Evolutionary conservation across 257 asterid genomes (phyloP), one percentile per base, ranked within the genome.

Genomic region (Solanum dulcamara): DNA sequence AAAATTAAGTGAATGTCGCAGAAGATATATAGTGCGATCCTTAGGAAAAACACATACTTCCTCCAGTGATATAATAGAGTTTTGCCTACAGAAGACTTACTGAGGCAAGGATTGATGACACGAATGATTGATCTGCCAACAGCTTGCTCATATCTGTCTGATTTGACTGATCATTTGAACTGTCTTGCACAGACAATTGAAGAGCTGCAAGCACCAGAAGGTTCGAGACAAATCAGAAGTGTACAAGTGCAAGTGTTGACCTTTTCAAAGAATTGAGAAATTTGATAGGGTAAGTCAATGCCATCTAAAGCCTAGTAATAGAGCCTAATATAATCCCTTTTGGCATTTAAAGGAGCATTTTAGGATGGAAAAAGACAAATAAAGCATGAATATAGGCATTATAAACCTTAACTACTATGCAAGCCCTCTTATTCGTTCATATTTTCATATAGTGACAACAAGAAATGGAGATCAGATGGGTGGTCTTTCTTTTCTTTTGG

Each of bases 141-240:
- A 95, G 81, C 89, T 90, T 94, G 90, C 92, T 95, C 95, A 92
- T 84, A 30, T 95, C 98, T 80, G 95, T 79, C 81, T 87, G 91
- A 85, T 85, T 90, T 22, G 97, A 89, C 86, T 91, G 92, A 60
- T 93, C 98, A 42, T 86, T 89, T 85, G 95, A 86, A 83, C 94
- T 70, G 17, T 95, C 98, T 87, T 95, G 97, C 44, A 95, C 98
- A 80, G 99, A 97, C 90, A 97, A 82, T 83, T 97, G 98, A 86
- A 97, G 98, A 84, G 99, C 99, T 97, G 89, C 91, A 91, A 85
- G 86, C 38, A 85, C 53, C 87, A 88, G 28, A 48, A 74, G 33
- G 51, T 32, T 42, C 2, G 7, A 75, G 81, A 48, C 11, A 48
- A 48, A 79, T 79, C 64, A 79, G 83, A 50, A 79, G 30, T 48